phyloP scores from a whole-genome alignment of 1,284 basidiomycete genomes.

The Sanghuangporus weigelae region DNA sequence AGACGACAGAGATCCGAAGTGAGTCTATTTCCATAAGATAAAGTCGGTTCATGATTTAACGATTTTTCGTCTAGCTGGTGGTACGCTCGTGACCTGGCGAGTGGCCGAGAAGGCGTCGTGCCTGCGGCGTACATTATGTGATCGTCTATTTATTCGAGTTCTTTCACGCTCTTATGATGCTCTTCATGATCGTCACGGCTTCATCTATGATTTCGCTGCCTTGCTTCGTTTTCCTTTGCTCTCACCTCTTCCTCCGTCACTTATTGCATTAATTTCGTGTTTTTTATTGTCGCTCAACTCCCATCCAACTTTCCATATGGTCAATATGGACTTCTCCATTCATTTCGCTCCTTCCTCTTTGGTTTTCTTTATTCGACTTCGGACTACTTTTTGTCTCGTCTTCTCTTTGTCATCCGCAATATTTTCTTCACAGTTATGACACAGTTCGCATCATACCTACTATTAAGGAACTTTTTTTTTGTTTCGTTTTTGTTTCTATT shows the following conservation, averaged over 20 bases:
- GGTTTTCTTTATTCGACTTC: not conserved
- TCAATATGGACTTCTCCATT: not conserved
- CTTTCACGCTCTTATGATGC: slow-evolving; percentile 6
- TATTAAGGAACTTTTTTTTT: not conserved
- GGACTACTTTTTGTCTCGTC: not conserved
- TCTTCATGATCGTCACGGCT: slow-evolving; percentile 24
- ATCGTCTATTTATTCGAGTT: slow-evolving; percentile 18
- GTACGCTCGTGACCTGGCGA: slow-evolving; percentile 78
- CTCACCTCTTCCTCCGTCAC: not conserved
- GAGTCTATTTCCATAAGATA: slow-evolving; percentile 26
- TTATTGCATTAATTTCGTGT: slow-evolving; percentile 11
- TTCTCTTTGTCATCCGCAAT: not conserved
- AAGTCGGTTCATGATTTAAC: not conserved
- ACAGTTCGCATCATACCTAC: not conserved
- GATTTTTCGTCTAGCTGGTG: slow-evolving; percentile 64
- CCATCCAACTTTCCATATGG: not conserved
- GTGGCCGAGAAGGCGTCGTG: slow-evolving; percentile 81
- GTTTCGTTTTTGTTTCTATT: not conserved
- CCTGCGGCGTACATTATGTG: slow-evolving; percentile 72
- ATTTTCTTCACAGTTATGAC: not conserved
- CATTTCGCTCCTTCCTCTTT: not conserved
- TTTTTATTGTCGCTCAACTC: slow-evolving; percentile 1
- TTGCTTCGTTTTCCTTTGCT: not conserved
- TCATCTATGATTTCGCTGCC: slow-evolving; percentile 18
- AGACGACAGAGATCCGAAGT: slow-evolving; percentile 77